Percentiles rank a stretch among this genome's conserved stretches.
phyloP scores from a whole-genome alignment of 1,284 basidiomycete genomes.

The Rhodotorula sp. region DNA sequence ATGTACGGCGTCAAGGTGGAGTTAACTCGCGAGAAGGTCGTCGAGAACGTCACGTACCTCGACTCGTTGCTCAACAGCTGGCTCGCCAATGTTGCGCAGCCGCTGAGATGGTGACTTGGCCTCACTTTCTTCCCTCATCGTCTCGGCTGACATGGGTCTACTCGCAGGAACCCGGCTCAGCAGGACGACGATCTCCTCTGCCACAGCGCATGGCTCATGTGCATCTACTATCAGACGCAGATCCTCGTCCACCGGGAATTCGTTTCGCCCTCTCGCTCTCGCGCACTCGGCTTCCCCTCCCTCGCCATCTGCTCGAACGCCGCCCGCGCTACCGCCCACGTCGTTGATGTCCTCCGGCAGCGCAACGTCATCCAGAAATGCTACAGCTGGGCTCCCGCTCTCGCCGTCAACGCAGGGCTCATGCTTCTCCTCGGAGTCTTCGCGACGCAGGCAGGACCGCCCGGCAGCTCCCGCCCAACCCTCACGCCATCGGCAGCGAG shows the following conservation, averaged over 20 bases:
- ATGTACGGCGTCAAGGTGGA: constrained; percentile 18
- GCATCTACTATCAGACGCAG: constrained; percentile 22
- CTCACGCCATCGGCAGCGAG: constrained; percentile 59
- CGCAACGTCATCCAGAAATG: constrained; percentile 2
- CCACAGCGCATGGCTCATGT: not conserved
- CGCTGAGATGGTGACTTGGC: constrained; percentile 19
- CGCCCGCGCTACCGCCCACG: constrained; percentile 35
- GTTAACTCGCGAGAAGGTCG: constrained; percentile 1
- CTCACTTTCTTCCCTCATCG: not conserved
- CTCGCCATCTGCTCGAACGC: constrained; percentile 41
- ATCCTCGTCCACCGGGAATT: constrained; percentile 36
- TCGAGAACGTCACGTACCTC: constrained; percentile 16
- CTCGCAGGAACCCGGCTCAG: constrained; percentile 20
- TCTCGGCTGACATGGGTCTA: not conserved
- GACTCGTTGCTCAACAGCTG: constrained; percentile 33
- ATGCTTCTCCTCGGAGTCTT: constrained; percentile 71
- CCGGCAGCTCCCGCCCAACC: constrained; percentile 56
- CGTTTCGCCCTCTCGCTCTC: constrained; percentile 27
- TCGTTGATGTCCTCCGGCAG: constrained; percentile 31
- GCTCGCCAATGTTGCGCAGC: constrained; percentile 26
- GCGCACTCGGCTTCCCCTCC: constrained; percentile 44
- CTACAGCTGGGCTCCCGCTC: constrained; percentile 18
- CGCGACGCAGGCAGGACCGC: constrained; percentile 54
- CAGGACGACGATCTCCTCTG: constrained; percentile 2
- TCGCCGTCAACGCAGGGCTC: constrained; percentile 59